These are phyloP conservation scores for Hanseniaspora pseudoguilliermondii DNA, from an alignment of 805 yeast species.

Conservation along the genomic window DNA sequence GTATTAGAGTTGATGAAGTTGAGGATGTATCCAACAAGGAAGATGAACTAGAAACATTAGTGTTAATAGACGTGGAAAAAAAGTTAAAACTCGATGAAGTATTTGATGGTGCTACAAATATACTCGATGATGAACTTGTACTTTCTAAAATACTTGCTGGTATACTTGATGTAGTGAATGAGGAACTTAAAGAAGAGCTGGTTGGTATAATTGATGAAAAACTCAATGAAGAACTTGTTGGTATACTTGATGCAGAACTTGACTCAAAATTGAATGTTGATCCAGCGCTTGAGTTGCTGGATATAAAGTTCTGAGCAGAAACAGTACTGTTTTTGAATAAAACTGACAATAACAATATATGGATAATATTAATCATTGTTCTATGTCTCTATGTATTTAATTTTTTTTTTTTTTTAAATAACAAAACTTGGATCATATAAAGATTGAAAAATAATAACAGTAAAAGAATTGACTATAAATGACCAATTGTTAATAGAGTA, in stretches of 20 bases:
- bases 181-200: too few species aligned
- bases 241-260: not conserved
- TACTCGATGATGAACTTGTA: conserved; percentile 15
- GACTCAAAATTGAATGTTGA: conserved; percentile 2
- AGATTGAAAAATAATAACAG: too few species aligned
- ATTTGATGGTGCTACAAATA: conserved; percentile 15
- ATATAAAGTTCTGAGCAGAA: conserved; percentile 10
- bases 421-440: too few species aligned
- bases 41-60: conserved; percentile 19
- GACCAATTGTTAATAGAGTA: too few species aligned
- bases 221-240: too few species aligned
- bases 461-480: too few species aligned
- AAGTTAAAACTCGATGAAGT: conserved; percentile 16
- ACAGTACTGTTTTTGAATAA: conserved; percentile 13
- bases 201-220: too few species aligned
- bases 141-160: conserved; percentile 10
- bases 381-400: not conserved
- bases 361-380: conserved; percentile 7
- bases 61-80: conserved; percentile 12
- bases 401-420: too few species aligned
- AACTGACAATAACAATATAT: conserved; percentile 6
- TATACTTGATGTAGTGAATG: not conserved
- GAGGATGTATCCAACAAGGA: conserved; percentile 2
- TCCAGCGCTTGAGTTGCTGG: conserved; percentile 6
- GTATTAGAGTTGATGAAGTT: conserved; percentile 14